Base-by-base conservation (phyloP, 2,329 filamentous ascomycete genomes). In the Beauveria pseudobassiana region DNA sequence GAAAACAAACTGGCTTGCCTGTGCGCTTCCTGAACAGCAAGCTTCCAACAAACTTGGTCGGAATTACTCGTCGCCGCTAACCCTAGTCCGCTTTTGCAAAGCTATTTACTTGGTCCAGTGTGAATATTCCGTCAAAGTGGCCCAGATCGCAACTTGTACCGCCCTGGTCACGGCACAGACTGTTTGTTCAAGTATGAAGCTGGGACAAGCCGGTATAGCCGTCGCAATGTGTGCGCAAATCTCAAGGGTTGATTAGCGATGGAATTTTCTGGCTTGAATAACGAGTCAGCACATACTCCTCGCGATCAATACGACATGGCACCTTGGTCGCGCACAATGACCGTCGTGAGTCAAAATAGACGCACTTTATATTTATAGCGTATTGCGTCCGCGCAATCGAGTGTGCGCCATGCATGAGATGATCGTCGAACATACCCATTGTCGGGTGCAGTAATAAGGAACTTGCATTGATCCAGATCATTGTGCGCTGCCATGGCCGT, bases 161-260 rank as follows among this genome's bases (percentile, higher is more conserved):
- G 54, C 43, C 43, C 20, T 10, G 30, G 45, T 22, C 30, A 40
- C n/a, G n/a, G 40, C 30, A 58, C 45, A 40, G 14, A 30, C 24
- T 16, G 43, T 40, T 42, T 49, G 43, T 26, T 45, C 55, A 16
- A 49, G 22, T 58, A 58, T 49, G 45, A 49, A 58, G 30, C 45
- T 38, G 45, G 55, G 20, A 30, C 45, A 34, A 28, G 30, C 30
- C 55, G 55, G 55, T 58, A 58, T 58, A 50, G 55, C 55, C 55
- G 58, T 53, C 20, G n/a, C 40, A 53, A 30, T 24, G 16, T 34
- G 18, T 20, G 20, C 4, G 30, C 18, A n/a, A 34, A 34, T 34
- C 30, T 26, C 20, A 16, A 34, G 26, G 22, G 12, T 34, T 22
- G 3, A 2, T 22, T 26, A 18, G 8, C 16, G 43, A 52, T 45